These are phyloP conservation scores for Sarcodon sp. DNA, from an alignment of 768 basidiomycete species.

Conservation along the genomic window DNA sequence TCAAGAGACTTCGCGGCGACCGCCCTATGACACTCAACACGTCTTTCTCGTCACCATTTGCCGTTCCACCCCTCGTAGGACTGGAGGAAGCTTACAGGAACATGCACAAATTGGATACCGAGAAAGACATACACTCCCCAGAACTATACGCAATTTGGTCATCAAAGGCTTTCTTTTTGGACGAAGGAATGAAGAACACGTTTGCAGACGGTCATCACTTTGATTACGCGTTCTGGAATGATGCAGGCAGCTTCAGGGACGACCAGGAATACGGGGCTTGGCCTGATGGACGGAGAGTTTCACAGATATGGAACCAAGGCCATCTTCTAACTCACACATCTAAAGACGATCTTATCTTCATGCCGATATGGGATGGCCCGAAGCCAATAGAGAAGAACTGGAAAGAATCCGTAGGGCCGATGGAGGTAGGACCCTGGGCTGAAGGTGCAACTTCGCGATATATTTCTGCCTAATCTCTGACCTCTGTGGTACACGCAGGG, in stretches of 20 bases:
- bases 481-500: constrained; percentile 17
- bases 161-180: constrained; percentile 37
- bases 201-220: constrained; percentile 18
- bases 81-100: constrained; percentile 21
- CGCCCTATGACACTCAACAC: constrained; percentile 31
- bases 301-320: constrained; percentile 26
- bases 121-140: constrained; percentile 26
- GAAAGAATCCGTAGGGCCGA: constrained; percentile 33
- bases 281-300: constrained; percentile 30
- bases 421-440: constrained; percentile 32
- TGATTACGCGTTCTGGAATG: constrained; percentile 46
- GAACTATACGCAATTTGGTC: constrained; percentile 46
- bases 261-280: constrained; percentile 31
- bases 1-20: constrained; percentile 18
- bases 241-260: constrained; percentile 38
- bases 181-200: constrained; percentile 23
- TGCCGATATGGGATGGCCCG: constrained; percentile 29
- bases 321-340: constrained; percentile 15
- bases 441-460: constrained; percentile 27
- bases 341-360: constrained; percentile 33
- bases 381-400: constrained; percentile 18
- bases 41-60: constrained; percentile 30
- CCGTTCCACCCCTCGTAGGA: constrained; percentile 29
- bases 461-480: background rate
- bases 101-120: constrained; percentile 34